Evolutionary conservation across 139 green algal species (phyloP).

Genomic region (Zygnema circumcarinatum): DNA sequence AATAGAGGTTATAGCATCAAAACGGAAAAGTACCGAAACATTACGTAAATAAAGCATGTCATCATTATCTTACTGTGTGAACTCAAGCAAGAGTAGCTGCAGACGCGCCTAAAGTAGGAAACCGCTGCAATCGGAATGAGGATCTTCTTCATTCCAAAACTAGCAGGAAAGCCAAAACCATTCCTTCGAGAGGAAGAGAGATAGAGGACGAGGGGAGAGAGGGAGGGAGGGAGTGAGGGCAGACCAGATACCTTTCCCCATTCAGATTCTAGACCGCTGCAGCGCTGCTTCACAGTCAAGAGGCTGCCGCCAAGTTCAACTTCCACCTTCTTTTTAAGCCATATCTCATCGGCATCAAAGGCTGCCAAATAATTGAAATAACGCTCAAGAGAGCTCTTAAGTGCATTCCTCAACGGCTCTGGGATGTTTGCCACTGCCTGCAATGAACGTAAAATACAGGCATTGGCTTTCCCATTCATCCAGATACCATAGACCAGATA

Average conservation of each 20-base stretch:
- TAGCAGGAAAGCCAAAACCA: background rate
- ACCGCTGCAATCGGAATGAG: background rate
- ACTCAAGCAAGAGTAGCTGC: background rate
- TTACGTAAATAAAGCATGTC: background rate
- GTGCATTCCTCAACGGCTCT: slow-evolving; percentile 18
- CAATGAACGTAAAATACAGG: background rate
- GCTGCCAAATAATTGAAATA: slow-evolving; percentile 28
- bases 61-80: background rate
- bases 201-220: no score
- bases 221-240: background rate
- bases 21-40: background rate
- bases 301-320: slow-evolving; percentile 44
- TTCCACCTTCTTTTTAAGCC: slow-evolving; percentile 57
- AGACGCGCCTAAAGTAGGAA: background rate
- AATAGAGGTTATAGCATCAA: background rate
- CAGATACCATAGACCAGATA: background rate
- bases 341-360: slow-evolving; percentile 37
- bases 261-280: slow-evolving; percentile 29
- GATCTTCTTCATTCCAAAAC: background rate
- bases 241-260: slow-evolving; percentile 39
- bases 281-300: slow-evolving; percentile 42
- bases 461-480: no score
- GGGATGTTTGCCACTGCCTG: slow-evolving; percentile 22
- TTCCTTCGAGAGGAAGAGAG: slow-evolving; percentile 5
- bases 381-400: slow-evolving; percentile 5